phyloP scores from a whole-genome alignment of 257 asterid genomes.

The Eustoma russellianum region DNA sequence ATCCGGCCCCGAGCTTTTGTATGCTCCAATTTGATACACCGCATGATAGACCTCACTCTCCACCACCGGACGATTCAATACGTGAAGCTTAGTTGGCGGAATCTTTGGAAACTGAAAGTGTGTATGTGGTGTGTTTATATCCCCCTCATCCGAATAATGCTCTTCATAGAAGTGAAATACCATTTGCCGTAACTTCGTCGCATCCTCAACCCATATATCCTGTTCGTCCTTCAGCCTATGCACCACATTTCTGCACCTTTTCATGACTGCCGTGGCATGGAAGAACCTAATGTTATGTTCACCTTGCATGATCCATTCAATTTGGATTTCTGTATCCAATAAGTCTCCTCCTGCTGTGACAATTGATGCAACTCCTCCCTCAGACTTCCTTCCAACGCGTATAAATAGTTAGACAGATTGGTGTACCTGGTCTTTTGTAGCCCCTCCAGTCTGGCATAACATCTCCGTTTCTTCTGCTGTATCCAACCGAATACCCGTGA shows the following conservation, averaged over 20 bases:
- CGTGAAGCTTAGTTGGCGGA: background rate
- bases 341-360: no score
- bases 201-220: background rate
- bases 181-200: background rate
- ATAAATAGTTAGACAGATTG: no score
- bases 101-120: background rate
- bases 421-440: no score
- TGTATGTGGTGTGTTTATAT: background rate
- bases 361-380: background rate
- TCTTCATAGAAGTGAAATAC: background rate
- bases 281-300: background rate
- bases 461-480: no score
- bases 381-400: background rate
- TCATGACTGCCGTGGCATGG: background rate
- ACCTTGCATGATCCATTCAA: background rate
- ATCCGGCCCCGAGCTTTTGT: no score
- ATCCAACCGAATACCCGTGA: no score
- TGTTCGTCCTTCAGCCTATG: background rate
- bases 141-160: background rate
- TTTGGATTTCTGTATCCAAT: background rate
- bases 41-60: background rate
- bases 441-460: no score
- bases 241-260: background rate
- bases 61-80: background rate
- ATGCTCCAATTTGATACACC: no score